These are phyloP conservation scores for Heterobasidion occidentale DNA, from an alignment of 1,284 basidiomycete species.

Conservation along the genomic window DNA sequence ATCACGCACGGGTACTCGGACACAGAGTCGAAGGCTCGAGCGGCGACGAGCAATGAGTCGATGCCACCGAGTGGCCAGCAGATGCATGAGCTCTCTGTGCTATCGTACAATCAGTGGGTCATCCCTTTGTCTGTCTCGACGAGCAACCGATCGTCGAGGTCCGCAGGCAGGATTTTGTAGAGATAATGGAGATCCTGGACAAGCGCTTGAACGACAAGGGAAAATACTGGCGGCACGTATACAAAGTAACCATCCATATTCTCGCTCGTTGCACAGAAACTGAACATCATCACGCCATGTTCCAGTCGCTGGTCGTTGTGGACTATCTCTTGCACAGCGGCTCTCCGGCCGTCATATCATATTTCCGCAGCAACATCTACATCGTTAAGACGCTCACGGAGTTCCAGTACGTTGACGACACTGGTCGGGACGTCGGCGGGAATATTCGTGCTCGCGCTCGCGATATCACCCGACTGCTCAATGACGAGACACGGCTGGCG, in stretches of 20 bases:
- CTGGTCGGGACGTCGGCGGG: slow-evolving; percentile 89
- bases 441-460: slow-evolving; percentile 98
- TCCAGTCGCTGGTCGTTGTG: slow-evolving; percentile 82
- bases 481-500: slow-evolving; percentile 76
- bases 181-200: slow-evolving; percentile 99
- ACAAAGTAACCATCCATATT: slow-evolving; percentile 60
- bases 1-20: slow-evolving; percentile 92
- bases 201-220: slow-evolving; percentile 98
- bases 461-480: slow-evolving; percentile 89
- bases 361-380: slow-evolving; percentile 95
- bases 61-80: slow-evolving; percentile 95
- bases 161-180: slow-evolving; percentile 85
- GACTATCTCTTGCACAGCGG: slow-evolving; percentile 95
- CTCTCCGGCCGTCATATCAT: slow-evolving; percentile 93
- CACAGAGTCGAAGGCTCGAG: slow-evolving; percentile 86
- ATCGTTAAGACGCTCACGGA: slow-evolving; percentile 98
- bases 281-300: not conserved
- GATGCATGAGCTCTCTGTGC: slow-evolving; percentile 96
- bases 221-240: slow-evolving; percentile 99
- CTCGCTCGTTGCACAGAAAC: not conserved
- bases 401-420: slow-evolving; percentile 94
- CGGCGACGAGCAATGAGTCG: slow-evolving; percentile 95
- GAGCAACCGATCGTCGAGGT: not conserved
- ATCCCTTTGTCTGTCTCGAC: not conserved
- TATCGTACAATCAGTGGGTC: slow-evolving; percentile 92